phyloP scores from a whole-genome alignment of 2,329 filamentous ascomycete genomes.

The Penicillium freii region DNA sequence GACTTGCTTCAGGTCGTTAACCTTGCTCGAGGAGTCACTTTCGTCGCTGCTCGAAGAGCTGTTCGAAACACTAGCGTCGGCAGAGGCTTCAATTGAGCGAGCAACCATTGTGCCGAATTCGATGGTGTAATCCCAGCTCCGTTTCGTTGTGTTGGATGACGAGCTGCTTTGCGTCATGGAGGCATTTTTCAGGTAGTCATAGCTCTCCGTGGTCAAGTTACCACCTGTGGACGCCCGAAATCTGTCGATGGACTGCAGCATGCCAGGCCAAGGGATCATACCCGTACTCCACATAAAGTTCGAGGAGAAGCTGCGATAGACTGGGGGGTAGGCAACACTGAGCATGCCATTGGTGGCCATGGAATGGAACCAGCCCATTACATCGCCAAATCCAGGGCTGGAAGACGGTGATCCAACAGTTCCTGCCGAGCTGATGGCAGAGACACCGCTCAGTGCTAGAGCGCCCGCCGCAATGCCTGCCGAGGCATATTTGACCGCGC shows the following conservation, averaged over 20 bases:
- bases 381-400: constrained; percentile 81
- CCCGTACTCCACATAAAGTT: constrained; percentile 94
- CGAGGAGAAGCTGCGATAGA: constrained; percentile 85
- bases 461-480: constrained; percentile 84
- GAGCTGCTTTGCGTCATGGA: constrained; percentile 60
- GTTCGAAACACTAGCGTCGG: constrained; percentile 39
- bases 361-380: constrained; percentile 86
- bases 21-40: constrained; percentile 48
- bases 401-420: constrained; percentile 61
- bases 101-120: constrained; percentile 49
- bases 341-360: constrained; percentile 97
- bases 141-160: constrained; percentile 53
- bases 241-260: constrained; percentile 79
- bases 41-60: constrained; percentile 27
- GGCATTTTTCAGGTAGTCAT: constrained; percentile 67
- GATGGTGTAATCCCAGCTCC: constrained; percentile 51
- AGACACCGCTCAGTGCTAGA: constrained; percentile 68
- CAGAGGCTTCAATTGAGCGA: constrained; percentile 49
- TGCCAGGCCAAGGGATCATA: constrained; percentile 73
- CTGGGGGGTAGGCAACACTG: constrained; percentile 78
- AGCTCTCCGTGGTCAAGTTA: constrained; percentile 77
- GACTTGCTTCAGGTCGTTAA: constrained; percentile 76
- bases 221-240: constrained; percentile 81
- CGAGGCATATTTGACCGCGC: constrained; percentile 78
- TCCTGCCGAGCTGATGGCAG: constrained; percentile 63